Evolutionary conservation across 306 rosid species (phyloP).

Genomic region (Cicer chorassanicum): DNA sequence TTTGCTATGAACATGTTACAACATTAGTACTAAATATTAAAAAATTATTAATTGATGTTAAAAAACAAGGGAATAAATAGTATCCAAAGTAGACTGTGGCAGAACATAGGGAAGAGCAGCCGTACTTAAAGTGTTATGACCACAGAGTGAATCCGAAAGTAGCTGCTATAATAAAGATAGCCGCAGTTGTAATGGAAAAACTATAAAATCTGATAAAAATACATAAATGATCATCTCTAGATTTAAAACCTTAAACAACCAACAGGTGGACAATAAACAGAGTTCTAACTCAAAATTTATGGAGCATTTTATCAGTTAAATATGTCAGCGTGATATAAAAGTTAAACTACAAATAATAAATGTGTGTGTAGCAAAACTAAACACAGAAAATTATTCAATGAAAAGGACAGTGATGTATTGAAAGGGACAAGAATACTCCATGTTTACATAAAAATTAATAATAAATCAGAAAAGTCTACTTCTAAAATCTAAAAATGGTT

Average conservation of each 20-base stretch:
- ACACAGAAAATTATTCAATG: not conserved
- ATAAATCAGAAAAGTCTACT: conserved; percentile 7
- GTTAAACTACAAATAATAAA: conserved; percentile 4
- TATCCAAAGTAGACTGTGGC: not conserved
- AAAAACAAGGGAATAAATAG: not conserved
- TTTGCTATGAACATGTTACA: not conserved
- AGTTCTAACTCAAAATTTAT: conserved; percentile 6
- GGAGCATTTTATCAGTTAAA: not conserved
- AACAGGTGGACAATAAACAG: conserved; percentile 1
- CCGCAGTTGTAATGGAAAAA: not conserved
- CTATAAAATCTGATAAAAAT: not conserved
- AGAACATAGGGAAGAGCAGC: not conserved
- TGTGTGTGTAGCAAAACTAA: conserved; percentile 10
- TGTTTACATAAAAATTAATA: not conserved
- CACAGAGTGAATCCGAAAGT: not conserved
- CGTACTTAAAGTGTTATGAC: not conserved
- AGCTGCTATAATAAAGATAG: not conserved
- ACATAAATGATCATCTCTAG: not conserved
- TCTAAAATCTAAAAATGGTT: conserved; percentile 16
- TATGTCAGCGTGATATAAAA: not conserved
- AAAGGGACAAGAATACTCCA: not conserved
- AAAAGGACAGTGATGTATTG: not conserved
- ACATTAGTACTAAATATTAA: not conserved
- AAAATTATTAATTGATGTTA: not conserved
- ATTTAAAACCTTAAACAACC: not conserved